These are phyloP conservation scores for Polygonum aviculare DNA, from an alignment of 148 eudicot species.

Conservation along the genomic window DNA sequence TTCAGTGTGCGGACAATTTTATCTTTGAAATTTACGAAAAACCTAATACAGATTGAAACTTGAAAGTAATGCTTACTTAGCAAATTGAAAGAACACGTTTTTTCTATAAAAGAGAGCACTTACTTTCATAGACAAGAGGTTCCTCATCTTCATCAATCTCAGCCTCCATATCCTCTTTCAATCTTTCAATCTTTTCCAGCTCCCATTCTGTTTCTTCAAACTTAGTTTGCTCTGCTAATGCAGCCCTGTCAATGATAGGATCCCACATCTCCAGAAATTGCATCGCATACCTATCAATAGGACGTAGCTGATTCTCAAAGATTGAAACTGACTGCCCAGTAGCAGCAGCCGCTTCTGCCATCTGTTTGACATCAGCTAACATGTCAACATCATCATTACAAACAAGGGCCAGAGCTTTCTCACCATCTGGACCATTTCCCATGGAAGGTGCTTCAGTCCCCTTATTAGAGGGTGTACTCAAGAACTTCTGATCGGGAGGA, in stretches of 20 bases:
- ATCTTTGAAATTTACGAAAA: not conserved
- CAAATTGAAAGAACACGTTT: not conserved
- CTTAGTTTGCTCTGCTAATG: slow-evolving; percentile 44
- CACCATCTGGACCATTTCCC: slow-evolving; percentile 42
- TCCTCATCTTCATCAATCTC: slow-evolving; percentile 97
- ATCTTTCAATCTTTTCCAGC: slow-evolving; percentile 84
- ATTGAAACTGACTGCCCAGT: slow-evolving; percentile 80
- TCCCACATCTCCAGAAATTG: slow-evolving; percentile 93
- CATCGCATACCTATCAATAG: slow-evolving; percentile 92
- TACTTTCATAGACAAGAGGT: slow-evolving; percentile 98
- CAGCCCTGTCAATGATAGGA: slow-evolving; percentile 71
- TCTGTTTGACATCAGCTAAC: slow-evolving; percentile 97
- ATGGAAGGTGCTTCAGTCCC: slow-evolving; percentile 20
- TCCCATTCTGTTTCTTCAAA: slow-evolving; percentile 93
- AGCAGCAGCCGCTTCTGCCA: slow-evolving; percentile 98
- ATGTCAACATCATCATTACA: slow-evolving; percentile 84
- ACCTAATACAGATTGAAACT: not conserved
- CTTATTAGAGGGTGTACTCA: slow-evolving; percentile 29
- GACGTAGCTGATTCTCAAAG: slow-evolving; percentile 89
- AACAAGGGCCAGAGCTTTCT: slow-evolving; percentile 40
- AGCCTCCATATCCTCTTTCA: slow-evolving; percentile 99
- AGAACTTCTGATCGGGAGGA: slow-evolving; percentile 32
- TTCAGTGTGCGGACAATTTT: not conserved
- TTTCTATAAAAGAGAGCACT: slow-evolving; percentile 17
- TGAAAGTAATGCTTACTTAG: not conserved